Percentiles rank a stretch among this genome's conserved stretches.
Evolutionary conservation across 2,329 filamentous ascomycete genomes (phyloP).

Genomic region (Paramyrothecium roridum): DNA sequence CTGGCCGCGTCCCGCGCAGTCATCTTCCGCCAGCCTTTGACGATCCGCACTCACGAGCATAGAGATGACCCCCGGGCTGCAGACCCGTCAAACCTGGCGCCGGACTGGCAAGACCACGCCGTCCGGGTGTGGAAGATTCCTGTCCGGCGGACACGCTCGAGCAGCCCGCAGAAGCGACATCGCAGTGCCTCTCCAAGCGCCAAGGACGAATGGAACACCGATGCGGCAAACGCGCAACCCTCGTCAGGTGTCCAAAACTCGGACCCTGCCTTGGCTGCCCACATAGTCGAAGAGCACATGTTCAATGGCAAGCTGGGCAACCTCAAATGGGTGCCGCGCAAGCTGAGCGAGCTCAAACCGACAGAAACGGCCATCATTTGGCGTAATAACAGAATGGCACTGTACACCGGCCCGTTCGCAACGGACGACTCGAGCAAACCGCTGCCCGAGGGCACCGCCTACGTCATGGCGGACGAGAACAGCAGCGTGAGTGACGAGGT

Average conservation of each 20-base stretch:
- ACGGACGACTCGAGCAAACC: conserved; percentile 11
- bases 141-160: conserved; percentile 24
- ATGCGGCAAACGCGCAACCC: conserved; percentile 7
- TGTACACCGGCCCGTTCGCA: conserved; percentile 62
- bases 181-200: conserved; percentile 12
- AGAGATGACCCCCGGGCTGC: conserved; percentile 35
- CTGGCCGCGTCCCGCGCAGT: conserved; percentile 82
- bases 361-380: conserved; percentile 53
- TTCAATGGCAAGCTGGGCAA: conserved; percentile 26
- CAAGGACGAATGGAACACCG: conserved; percentile 5
- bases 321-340: conserved; percentile 18
- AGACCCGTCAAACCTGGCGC: conserved; percentile 32
- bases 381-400: conserved; percentile 59
- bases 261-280: conserved; percentile 23
- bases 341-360: conserved; percentile 22
- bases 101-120: conserved; percentile 72
- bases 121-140: conserved; percentile 85
- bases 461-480: conserved; percentile 17
- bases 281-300: conserved; percentile 31
- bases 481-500: conserved; percentile 6
- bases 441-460: conserved; percentile 19
- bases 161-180: conserved; percentile 31
- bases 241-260: conserved; percentile 13
- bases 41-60: conserved; percentile 69
- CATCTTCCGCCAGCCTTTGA: conserved; percentile 80